A percentile compares a stretch with the other conserved stretches of the same genome.
phyloP scores from a whole-genome alignment of 192 early-diverging fungal genomes.

The Linnemannia elongata region DNA sequence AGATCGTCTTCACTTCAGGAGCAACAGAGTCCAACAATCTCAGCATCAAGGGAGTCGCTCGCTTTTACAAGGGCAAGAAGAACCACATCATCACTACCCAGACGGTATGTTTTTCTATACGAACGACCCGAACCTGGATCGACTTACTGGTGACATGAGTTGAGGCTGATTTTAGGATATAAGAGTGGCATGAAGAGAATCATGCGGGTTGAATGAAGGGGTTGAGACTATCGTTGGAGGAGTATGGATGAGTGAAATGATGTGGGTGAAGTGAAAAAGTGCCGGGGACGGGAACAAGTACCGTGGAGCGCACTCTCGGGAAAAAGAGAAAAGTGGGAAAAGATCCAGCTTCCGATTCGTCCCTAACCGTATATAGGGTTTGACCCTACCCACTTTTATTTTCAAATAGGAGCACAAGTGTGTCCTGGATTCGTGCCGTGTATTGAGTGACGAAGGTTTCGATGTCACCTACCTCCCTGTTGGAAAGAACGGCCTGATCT shows the following conservation, averaged over 20 bases:
- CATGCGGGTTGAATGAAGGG: too few relatives aligned
- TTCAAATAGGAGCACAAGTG: conserved; percentile 93
- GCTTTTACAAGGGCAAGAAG: conserved; percentile 94
- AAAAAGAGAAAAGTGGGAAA: not conserved
- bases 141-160: too few relatives aligned
- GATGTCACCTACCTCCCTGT: conserved; percentile 97
- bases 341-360: not conserved
- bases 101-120: conserved; percentile 64
- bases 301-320: not conserved
- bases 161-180: too few relatives aligned
- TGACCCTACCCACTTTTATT: not conserved
- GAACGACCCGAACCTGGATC: too few relatives aligned
- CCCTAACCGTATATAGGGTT: conserved; percentile 14
- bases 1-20: conserved; percentile 96
- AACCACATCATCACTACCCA: conserved; percentile 97
- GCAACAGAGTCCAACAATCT: conserved; percentile 98
- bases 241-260: too few relatives aligned
- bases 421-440: conserved; percentile 95
- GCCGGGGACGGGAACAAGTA: too few relatives aligned
- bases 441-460: conserved; percentile 95
- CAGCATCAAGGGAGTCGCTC: conserved; percentile 93
- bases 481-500: conserved; percentile 83
- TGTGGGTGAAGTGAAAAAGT: too few relatives aligned
- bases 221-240: too few relatives aligned
- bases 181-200: too few relatives aligned